Evolutionary conservation across 148 eudicot genomes (phyloP).

Genomic region (Camellia lanceoleosa): DNA sequence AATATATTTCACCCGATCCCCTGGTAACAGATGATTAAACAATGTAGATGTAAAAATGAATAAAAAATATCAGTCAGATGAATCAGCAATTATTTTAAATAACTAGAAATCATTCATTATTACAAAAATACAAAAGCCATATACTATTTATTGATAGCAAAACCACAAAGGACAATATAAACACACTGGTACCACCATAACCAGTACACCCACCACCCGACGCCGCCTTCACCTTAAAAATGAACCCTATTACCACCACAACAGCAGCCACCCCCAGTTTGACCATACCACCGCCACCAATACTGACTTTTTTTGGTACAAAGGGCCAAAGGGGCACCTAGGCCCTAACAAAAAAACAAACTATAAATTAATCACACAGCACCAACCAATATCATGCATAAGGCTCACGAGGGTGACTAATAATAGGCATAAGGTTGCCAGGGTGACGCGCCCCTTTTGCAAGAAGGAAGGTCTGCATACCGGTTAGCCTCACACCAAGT

Average conservation of each 20-base stretch:
- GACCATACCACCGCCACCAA: background rate
- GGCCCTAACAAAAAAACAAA: too few relatives aligned
- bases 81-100: constrained; percentile 7
- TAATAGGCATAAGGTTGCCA: too few relatives aligned
- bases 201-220: background rate
- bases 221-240: constrained; percentile 10
- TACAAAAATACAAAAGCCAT: background rate
- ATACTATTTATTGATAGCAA: background rate
- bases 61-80: background rate
- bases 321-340: too few relatives aligned
- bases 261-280: background rate
- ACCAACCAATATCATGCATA: too few relatives aligned
- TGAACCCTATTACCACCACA: constrained; percentile 1
- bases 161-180: constrained; percentile 6
- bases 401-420: too few relatives aligned
- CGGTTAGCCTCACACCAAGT: too few relatives aligned
- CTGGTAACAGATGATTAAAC: constrained; percentile 37
- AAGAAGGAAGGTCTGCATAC: too few relatives aligned
- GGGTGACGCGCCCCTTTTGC: too few relatives aligned
- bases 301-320: background rate
- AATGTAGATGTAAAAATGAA: background rate
- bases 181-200: background rate
- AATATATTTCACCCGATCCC: constrained; percentile 89
- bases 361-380: too few relatives aligned
- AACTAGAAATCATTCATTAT: background rate